Evolutionary conservation across 257 asterid genomes (phyloP), one percentile per base, ranked within the genome.

Genomic region (Pogostemon cablin): DNA sequence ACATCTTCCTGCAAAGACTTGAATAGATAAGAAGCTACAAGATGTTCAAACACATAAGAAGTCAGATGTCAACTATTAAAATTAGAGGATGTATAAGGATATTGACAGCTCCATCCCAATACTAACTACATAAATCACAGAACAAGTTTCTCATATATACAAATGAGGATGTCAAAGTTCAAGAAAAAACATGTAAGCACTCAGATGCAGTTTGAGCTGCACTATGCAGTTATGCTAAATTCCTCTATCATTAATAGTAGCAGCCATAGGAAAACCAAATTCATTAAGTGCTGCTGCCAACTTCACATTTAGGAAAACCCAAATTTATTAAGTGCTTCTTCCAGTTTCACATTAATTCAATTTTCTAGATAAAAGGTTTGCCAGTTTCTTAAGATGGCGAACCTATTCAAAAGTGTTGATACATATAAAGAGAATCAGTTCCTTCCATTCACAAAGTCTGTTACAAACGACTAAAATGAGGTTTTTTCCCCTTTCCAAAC

Each of bases 1-100:
- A 49, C 44, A 56, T 37, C 43, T 37, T 58, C 62, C 25, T 62
- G 69, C 49, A 68, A 75, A 35, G 38, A 62, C 39, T 55, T 44
- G 7, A 9, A 56, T 42, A 43, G 76, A 73, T 37, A 64, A 55
- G 12, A 47, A 68, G 9, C 37, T 39, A 44, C 6, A 32, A 34
- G 7, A 50, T 2, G 37, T 41, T 8, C 3, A 6, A 42, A 8
- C 43, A 44, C 60, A 7, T 50, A 11, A 32, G 5, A 59, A 40
- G 25, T n/a, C 20, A 8, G 40, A 3, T 48, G 17, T 12, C 32
- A 50, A 7, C 56, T 50, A 12, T 20, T 20, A 20, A 20, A 20
- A 65, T 42, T 41, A 44, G 63, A 65, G 67, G 47, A 62, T 15
- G 43, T 47, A 61, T 3, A 55, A 5, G n/a, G 43, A 9, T 65